These are phyloP conservation scores for Suillus brevipes DNA, from an alignment of 768 basidiomycete genomes.

Conservation along the genomic window DNA sequence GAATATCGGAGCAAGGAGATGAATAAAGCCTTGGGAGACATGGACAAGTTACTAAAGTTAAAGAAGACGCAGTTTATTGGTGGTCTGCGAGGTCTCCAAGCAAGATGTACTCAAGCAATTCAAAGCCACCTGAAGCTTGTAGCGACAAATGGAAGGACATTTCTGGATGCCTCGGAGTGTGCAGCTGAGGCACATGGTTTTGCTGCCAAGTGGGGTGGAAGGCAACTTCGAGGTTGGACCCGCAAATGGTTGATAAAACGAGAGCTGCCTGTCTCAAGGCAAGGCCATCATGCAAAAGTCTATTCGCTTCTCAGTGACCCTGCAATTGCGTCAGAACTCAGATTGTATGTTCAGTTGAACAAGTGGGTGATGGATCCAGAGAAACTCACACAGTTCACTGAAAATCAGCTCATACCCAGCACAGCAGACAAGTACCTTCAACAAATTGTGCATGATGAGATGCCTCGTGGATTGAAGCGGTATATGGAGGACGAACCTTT, in stretches of 20 bases:
- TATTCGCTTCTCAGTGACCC: too few species aligned
- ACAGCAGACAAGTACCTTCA: too few species aligned
- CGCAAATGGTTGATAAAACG: constrained; percentile 6
- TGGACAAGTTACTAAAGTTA: constrained; percentile 20
- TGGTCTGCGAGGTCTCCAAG: constrained; percentile 30
- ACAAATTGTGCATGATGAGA: too few species aligned
- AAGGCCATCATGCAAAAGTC: too few species aligned
- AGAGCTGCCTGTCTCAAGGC: too few species aligned
- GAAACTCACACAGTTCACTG: too few species aligned
- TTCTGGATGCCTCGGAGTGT: constrained; percentile 15
- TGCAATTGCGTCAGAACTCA: too few species aligned
- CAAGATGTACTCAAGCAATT: constrained; percentile 26
- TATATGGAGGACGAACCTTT: too few species aligned
- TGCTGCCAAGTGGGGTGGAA: constrained; percentile 30
- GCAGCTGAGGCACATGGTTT: constrained; percentile 35
- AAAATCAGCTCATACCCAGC: too few species aligned
- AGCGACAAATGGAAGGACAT: not conserved
- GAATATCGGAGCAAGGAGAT: not conserved
- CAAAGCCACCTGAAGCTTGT: constrained; percentile 27
- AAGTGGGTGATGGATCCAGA: too few species aligned
- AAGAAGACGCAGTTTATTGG: constrained; percentile 26
- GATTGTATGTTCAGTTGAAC: too few species aligned
- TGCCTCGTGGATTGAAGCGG: too few species aligned
- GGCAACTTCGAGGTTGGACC: constrained; percentile 27
- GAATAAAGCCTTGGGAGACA: not conserved